These are phyloP conservation scores for Phytophthora kernoviae DNA, from an alignment of 352 stramenopile species.

Conservation along the genomic window DNA sequence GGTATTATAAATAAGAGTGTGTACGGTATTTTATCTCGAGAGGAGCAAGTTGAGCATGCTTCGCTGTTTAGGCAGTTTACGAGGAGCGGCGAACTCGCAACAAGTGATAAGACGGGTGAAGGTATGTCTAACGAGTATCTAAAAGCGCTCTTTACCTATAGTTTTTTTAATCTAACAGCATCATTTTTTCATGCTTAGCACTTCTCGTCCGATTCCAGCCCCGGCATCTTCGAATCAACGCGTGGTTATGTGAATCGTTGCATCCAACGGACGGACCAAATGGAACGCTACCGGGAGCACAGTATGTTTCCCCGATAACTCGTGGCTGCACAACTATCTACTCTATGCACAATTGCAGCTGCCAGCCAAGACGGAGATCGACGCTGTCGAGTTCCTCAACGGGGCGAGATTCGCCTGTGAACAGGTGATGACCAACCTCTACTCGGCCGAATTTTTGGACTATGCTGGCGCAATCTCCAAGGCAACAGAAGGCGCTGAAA, in stretches of 20 bases:
- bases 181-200: background rate
- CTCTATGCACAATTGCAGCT: constrained; percentile 41
- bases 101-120: too few relatives aligned
- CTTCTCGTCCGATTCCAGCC: background rate
- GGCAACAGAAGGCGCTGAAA: background rate
- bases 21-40: too few relatives aligned
- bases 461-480: constrained; percentile 12
- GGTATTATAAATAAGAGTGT: too few relatives aligned
- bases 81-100: too few relatives aligned
- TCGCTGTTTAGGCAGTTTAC: too few relatives aligned
- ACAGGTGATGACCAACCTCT: constrained; percentile 35
- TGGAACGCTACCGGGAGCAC: constrained; percentile 23
- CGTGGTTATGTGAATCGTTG: constrained; percentile 7
- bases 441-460: constrained; percentile 37
- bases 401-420: constrained; percentile 44
- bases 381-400: constrained; percentile 48
- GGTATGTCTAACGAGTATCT: too few relatives aligned
- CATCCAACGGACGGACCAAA: constrained; percentile 11
- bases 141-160: too few relatives aligned
- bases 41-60: too few relatives aligned
- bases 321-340: constrained; percentile 25
- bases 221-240: background rate
- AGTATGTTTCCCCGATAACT: constrained; percentile 23
- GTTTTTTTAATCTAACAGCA: background rate
- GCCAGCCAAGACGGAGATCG: constrained; percentile 39